Evolutionary conservation across 2,329 filamentous ascomycete genomes (phyloP), one percentile per base, ranked within the genome.

Genomic region (Aspergillus sp.): DNA sequence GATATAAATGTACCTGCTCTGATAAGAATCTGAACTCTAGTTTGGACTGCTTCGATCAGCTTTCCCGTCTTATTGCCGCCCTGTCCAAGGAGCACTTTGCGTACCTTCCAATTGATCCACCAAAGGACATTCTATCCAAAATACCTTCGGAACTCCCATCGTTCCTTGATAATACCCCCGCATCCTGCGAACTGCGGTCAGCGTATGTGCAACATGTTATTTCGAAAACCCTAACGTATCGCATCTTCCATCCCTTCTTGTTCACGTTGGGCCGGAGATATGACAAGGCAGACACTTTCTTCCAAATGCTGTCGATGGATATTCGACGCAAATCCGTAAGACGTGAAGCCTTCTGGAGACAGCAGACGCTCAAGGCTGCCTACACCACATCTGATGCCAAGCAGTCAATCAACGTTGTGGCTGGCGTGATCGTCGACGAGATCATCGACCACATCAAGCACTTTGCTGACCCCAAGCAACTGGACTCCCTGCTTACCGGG

Each of bases 311-410:
- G 48, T 78, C 77, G 28, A 71, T 72, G 53, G 73, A 79, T 41
- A 77, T 81, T 40, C 73, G 76, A 30, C 71, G 72, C 42, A 80
- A 79, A 52, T 78, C 75, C 43, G 72, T 75, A 13, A 69, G 75
- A 7, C 75, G 75, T 44, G 77, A 80, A 56, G 75, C 77, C 4
- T 74, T 78, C 45, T 80, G 77, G 77, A 67, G 77, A 42, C 75
- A 78, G 44, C 76, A 79, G 50, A 79, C 77, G 2, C 69, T 80
- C 10, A 75, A 76, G 47, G 76, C 77, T 12, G 74, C 76, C 7
- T 80, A 79, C 58, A 78, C 75, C 5, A 73, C 75, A 31, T 74
- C 72, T 2, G 75, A 75, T 45, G 77, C 76, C 2, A 80, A 79
- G 49, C 71, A 76, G 51, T 72, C 74, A 12, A 78, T 78, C 54